Percentiles rank a stretch among this genome's conserved stretches.
Evolutionary conservation across 2,329 filamentous ascomycete genomes (phyloP).

Genomic region (Sphaerulina musiva): DNA sequence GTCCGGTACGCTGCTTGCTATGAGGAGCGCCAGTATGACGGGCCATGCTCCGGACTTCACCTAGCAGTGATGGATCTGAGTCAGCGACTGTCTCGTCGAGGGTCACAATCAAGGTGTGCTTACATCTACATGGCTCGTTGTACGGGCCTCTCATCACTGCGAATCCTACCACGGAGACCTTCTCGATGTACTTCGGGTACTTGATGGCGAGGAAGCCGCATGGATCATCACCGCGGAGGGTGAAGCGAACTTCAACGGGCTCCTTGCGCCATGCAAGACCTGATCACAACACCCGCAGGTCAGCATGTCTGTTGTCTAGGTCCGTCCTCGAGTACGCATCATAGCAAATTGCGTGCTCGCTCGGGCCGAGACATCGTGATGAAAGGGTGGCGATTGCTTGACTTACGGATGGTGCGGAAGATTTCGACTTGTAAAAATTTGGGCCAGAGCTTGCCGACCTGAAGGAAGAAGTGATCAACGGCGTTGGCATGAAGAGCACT

Average conservation of each 20-base stretch:
- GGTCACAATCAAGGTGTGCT: too few relatives aligned
- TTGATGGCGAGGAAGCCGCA: background rate
- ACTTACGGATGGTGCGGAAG: constrained; percentile 2
- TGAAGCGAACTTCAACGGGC: background rate
- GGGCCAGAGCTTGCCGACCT: constrained; percentile 1
- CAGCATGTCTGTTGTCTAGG: background rate
- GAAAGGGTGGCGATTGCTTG: background rate
- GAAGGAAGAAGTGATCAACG: background rate
- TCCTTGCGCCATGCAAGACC: background rate
- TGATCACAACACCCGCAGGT: background rate
- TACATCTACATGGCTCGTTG: constrained; percentile 4
- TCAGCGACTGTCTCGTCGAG: too few relatives aligned
- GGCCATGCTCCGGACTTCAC: background rate
- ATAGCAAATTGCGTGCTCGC: too few relatives aligned
- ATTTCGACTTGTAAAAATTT: constrained; percentile 1
- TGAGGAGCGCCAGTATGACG: background rate
- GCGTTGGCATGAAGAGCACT: background rate
- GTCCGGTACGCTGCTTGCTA: background rate
- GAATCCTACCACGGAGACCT: background rate
- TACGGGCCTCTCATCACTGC: background rate
- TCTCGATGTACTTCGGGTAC: background rate
- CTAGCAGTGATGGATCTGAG: too few relatives aligned
- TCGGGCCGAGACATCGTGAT: too few relatives aligned
- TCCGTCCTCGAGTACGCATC: too few relatives aligned
- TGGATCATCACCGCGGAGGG: background rate